Conservation (phyloP, 345 rosid species). For the Fremontodendron californicum region DNA sequence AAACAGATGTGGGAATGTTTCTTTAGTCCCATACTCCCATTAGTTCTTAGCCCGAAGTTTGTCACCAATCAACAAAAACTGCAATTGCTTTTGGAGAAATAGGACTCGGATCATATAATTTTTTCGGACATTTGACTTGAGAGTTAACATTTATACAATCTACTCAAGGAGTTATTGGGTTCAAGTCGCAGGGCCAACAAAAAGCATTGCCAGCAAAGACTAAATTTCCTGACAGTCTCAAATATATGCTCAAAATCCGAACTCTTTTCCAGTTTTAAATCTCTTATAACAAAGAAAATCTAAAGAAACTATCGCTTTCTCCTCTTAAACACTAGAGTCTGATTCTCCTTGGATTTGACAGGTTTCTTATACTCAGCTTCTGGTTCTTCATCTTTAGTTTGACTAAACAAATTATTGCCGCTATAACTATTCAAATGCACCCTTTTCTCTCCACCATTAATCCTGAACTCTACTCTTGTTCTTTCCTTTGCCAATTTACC, state of each 20-base stretch:
- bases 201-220: neutral
- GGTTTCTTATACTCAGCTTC: neutral
- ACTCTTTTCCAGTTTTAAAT: neutral
- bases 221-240: neutral
- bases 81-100: neutral
- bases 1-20: neutral
- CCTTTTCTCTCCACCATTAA: neutral
- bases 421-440: neutral
- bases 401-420: neutral
- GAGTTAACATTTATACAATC: neutral
- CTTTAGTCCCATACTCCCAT: neutral
- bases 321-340: neutral
- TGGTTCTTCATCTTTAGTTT: neutral
- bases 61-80: neutral
- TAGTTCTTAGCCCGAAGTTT: neutral
- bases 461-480: neutral
- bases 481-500: neutral
- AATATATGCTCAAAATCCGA: neutral
- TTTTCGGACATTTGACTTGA: neutral
- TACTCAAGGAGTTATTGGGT: neutral
- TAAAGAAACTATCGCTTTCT: neutral
- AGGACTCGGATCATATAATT: neutral
- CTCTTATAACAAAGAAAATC: neutral
- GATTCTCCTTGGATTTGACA: neutral
- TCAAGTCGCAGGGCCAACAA: neutral